phyloP scores from a whole-genome alignment of 176 grass and related monocot species.

The Tillandsia fasciculata region DNA sequence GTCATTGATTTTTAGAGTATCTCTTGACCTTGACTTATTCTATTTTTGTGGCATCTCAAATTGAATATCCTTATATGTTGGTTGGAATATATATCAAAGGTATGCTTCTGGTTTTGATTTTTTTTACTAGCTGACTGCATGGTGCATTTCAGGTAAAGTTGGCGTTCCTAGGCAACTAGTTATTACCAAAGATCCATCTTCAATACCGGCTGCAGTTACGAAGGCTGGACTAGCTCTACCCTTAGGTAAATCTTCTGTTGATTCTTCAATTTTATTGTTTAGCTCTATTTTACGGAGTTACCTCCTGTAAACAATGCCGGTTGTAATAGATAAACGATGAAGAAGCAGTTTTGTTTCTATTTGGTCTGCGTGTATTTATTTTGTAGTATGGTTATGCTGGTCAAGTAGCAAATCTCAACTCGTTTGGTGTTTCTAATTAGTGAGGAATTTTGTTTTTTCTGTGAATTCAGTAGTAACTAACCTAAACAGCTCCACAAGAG shows the following conservation, averaged over 20 bases:
- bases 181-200: conserved; percentile 63
- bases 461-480: too few relatives aligned
- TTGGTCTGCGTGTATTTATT: too few relatives aligned
- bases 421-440: too few relatives aligned
- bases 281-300: neutral
- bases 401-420: too few relatives aligned
- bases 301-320: neutral
- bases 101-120: neutral
- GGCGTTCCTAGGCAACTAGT: conserved; percentile 79
- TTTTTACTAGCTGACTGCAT: neutral
- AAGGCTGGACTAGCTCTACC: conserved; percentile 77
- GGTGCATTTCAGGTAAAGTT: conserved; percentile 58
- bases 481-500: too few relatives aligned
- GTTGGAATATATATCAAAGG: neutral
- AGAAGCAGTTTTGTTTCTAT: too few relatives aligned
- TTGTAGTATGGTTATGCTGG: too few relatives aligned
- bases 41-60: too few relatives aligned
- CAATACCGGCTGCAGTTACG: conserved; percentile 68
- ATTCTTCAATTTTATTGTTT: neutral
- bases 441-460: too few relatives aligned
- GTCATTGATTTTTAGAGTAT: too few relatives aligned
- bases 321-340: too few relatives aligned
- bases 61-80: neutral
- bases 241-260: conserved; percentile 32
- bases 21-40: too few relatives aligned